phyloP scores from a whole-genome alignment of 2,329 filamentous ascomycete genomes.

The Neocucurbitaria cava region DNA sequence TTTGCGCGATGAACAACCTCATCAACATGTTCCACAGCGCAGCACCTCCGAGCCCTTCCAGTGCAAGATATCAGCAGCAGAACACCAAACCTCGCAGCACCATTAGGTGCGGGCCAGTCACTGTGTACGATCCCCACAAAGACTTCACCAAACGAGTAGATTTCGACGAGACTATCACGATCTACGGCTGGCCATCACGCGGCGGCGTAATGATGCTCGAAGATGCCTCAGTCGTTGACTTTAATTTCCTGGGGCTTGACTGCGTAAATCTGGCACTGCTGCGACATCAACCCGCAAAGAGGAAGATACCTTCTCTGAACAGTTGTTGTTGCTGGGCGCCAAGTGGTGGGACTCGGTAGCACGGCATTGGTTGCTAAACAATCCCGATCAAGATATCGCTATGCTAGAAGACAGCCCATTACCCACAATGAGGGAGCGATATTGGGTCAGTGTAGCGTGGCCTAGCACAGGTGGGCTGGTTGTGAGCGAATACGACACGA shows the following conservation, averaged over 20 bases:
- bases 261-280: slow-evolving; percentile 6
- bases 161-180: slow-evolving; percentile 8
- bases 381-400: neutral
- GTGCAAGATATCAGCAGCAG: neutral
- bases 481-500: neutral
- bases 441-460: slow-evolving; percentile 5
- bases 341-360: slow-evolving; percentile 13
- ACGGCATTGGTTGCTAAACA: slow-evolving; percentile 2
- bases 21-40: neutral
- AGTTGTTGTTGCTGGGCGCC: slow-evolving; percentile 8
- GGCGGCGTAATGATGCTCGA: slow-evolving; percentile 23
- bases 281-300: slow-evolving; percentile 3
- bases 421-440: slow-evolving; percentile 4
- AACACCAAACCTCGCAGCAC: neutral
- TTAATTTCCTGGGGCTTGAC: slow-evolving; percentile 21
- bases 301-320: slow-evolving; percentile 8
- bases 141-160: slow-evolving; percentile 13
- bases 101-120: neutral
- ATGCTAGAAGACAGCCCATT: neutral
- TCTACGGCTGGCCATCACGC: slow-evolving; percentile 18
- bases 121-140: slow-evolving; percentile 5
- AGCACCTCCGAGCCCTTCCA: neutral
- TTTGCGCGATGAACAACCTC: neutral
- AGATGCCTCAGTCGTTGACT: slow-evolving; percentile 12
- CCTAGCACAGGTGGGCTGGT: neutral